These are phyloP conservation scores for Saccharum spontaneum DNA, from an alignment of 176 grass and related monocot genomes.

Conservation along the genomic window DNA sequence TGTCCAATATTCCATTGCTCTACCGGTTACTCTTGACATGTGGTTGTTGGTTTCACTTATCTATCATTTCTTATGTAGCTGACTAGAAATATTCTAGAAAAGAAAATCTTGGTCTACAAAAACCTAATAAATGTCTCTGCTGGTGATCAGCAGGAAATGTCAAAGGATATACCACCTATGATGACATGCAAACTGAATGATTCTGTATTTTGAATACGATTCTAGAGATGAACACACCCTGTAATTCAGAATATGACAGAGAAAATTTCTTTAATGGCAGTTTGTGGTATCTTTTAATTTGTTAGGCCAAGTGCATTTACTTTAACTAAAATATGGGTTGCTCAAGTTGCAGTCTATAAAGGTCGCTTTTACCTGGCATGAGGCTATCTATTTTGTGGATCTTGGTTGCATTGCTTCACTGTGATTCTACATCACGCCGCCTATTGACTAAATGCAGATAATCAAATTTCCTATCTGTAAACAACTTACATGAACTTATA, in stretches of 20 bases:
- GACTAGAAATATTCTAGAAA: conserved; percentile 6
- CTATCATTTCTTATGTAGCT: neutral
- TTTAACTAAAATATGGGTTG: neutral
- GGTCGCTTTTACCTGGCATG: neutral
- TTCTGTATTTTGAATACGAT: neutral
- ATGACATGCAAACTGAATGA: neutral
- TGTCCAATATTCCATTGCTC: neutral
- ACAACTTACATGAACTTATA: conserved; percentile 3
- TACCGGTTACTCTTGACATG: neutral
- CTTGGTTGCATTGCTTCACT: conserved; percentile 1
- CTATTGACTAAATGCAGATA: conserved; percentile 1
- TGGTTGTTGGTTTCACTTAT: conserved; percentile 1
- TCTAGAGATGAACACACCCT: neutral
- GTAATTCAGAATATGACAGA: conserved; percentile 3
- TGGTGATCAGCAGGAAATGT: neutral
- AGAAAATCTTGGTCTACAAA: conserved; percentile 3
- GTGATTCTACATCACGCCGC: neutral
- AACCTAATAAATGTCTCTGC: conserved; percentile 12
- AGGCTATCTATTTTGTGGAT: neutral
- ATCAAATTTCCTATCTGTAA: conserved; percentile 5
- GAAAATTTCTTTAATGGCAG: neutral
- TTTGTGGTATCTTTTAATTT: neutral
- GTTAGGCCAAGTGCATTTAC: neutral
- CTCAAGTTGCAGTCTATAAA: neutral
- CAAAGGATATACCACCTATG: neutral